phyloP scores from a whole-genome alignment of 129 eudicot species.

The Centella asiatica region DNA sequence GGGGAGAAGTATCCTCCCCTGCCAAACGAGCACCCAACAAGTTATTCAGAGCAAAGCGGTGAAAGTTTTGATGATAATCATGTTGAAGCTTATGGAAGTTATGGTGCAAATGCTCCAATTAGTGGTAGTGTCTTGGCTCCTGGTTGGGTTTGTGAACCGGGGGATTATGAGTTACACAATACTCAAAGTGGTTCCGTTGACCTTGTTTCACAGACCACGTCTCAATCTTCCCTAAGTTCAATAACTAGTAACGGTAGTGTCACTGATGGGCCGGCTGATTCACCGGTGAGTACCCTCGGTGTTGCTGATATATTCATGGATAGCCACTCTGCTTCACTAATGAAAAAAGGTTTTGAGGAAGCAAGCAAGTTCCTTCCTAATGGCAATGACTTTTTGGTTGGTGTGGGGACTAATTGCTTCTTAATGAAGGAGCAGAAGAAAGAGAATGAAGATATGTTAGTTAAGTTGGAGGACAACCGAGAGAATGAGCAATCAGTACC shows the following conservation, averaged over 20 bases:
- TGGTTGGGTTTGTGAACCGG: constrained; percentile 25
- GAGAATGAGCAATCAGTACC: constrained; percentile 13
- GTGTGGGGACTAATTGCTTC: constrained; percentile 8
- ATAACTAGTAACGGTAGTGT: constrained; percentile 30
- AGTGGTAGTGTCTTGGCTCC: constrained; percentile 17
- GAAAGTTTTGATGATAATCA: constrained; percentile 20
- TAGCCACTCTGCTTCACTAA: constrained; percentile 37
- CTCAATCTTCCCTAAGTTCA: constrained; percentile 39
- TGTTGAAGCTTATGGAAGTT: constrained; percentile 11
- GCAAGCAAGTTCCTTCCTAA: constrained; percentile 47
- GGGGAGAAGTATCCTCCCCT: constrained; percentile 45
- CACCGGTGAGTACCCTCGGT: constrained; percentile 63
- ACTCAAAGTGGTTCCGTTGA: constrained; percentile 20
- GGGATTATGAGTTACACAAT: constrained; percentile 16
- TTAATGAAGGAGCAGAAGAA: constrained; percentile 17
- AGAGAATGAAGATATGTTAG: neutral
- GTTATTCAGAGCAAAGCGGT: constrained; percentile 15
- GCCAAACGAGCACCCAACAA: constrained; percentile 8
- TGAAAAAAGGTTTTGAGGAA: constrained; percentile 49
- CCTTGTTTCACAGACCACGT: constrained; percentile 27
- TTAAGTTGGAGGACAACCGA: constrained; percentile 29
- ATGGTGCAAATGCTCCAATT: constrained; percentile 1
- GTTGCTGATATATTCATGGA: constrained; percentile 45
- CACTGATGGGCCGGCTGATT: constrained; percentile 46
- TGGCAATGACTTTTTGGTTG: constrained; percentile 19